Base-by-base conservation (phyloP, 2,329 filamentous ascomycete genomes). In the Nemania serpens region DNA sequence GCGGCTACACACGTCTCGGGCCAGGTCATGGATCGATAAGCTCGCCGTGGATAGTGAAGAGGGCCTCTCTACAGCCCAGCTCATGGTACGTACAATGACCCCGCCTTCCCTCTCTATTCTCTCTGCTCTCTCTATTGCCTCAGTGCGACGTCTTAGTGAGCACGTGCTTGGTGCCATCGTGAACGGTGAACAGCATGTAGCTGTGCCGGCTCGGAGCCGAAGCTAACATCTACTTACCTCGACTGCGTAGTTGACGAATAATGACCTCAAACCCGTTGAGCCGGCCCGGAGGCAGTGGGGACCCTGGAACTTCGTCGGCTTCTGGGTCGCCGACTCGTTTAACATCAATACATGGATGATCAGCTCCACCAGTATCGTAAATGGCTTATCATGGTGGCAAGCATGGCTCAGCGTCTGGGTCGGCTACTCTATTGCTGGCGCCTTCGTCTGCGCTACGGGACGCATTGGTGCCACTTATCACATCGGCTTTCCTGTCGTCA, bases 261-360 rank as follows among this genome's bases (percentile, higher is more conserved):
- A 91, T 74, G 91, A 95, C 76, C 81, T 95, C 66, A 93, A 91
- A 73, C 81, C 87, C 70, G 91, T 97, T 53, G 92, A 96, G 73
- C 87, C 87, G 15, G 86, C 85, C 65, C 86, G 91, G 59, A 87
- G 93, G 56, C 86, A 91, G 83, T 97, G 93, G 93, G 87, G 88
- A 17, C 79, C 89, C 33, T 92, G 90, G 86, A 96, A 96, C 75
- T 97, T 93, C 73, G 89, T 96, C 42, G 90, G 87, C 13, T 95
- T 95, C 73, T 94, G 91, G 91, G 84, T 95, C 70, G 89, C 90
- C 33, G 91, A 94, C 76, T 90, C 87, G 0, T 92, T 93, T 79
- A 94, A 94, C 75, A 91, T 95, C 73, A 95, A 94, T 76, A 95
- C 91, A 1, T 96, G 91, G 93, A 96, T 96, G 91, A 95, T 96